Evolutionary conservation across 768 basidiomycete genomes (phyloP).

Genomic region (Phlebiopsis flavidoalba): DNA sequence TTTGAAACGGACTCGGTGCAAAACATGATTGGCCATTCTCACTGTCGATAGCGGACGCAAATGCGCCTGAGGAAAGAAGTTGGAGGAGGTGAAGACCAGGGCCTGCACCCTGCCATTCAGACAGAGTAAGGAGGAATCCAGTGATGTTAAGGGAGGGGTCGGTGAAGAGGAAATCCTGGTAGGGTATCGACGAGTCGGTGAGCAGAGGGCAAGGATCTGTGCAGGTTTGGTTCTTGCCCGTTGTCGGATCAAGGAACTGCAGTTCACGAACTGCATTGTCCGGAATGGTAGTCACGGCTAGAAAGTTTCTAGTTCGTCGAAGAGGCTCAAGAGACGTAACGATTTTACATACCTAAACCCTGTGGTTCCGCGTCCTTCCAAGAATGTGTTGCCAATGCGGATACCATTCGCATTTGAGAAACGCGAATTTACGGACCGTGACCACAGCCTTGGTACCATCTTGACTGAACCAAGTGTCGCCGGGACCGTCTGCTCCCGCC

Average conservation of each 20-base stretch:
- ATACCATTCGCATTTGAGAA: slow-evolving; percentile 73
- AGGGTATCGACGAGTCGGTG: slow-evolving; percentile 68
- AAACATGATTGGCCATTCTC: slow-evolving; percentile 72
- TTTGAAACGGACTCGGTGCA: slow-evolving; percentile 71
- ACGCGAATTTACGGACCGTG: slow-evolving; percentile 71
- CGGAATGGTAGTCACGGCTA: slow-evolving; percentile 84
- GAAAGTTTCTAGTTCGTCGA: slow-evolving; percentile 7
- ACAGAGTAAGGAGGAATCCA: slow-evolving; percentile 82
- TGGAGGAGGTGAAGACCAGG: slow-evolving; percentile 91
- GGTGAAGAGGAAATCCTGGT: slow-evolving; percentile 90
- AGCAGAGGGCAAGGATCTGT: slow-evolving; percentile 74
- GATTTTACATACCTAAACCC: slow-evolving; percentile 70
- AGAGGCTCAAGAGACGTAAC: background rate
- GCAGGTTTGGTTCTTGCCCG: slow-evolving; percentile 75
- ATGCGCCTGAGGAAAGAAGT: slow-evolving; percentile 87
- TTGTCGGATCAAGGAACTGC: slow-evolving; percentile 70
- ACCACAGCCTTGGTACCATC: slow-evolving; percentile 69
- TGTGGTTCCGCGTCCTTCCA: slow-evolving; percentile 76
- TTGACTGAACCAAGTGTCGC: slow-evolving; percentile 79
- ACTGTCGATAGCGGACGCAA: slow-evolving; percentile 63
- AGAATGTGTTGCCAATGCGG: slow-evolving; percentile 89
- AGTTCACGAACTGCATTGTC: slow-evolving; percentile 79
- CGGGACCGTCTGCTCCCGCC: slow-evolving; percentile 69
- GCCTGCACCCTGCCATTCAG: slow-evolving; percentile 65
- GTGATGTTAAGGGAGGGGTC: slow-evolving; percentile 57